These are phyloP conservation scores for Coemansia sp. DNA, from an alignment of 192 early-diverging fungal species.

Conservation along the genomic window DNA sequence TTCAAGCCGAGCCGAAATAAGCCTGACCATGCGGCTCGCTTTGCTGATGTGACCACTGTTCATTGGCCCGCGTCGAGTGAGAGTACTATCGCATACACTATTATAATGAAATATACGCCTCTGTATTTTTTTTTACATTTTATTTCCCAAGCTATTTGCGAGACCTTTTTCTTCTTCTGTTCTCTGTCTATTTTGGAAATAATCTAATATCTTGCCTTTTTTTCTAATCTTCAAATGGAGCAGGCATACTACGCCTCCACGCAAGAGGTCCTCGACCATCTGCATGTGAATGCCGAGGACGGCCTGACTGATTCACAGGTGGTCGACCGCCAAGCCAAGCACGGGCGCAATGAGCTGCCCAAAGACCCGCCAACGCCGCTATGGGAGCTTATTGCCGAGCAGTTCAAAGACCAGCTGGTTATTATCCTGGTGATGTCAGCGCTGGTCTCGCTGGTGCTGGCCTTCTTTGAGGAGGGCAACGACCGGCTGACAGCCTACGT, in stretches of 20 bases:
- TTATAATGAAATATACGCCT: neutral
- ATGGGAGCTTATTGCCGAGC: slow-evolving; percentile 92
- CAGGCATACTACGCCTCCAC: slow-evolving; percentile 63
- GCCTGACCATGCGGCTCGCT: neutral
- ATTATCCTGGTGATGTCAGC: slow-evolving; percentile 93
- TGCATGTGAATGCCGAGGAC: slow-evolving; percentile 65
- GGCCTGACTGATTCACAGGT: slow-evolving; percentile 75
- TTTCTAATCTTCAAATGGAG: slow-evolving; percentile 55
- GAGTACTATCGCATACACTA: neutral
- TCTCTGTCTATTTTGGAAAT: neutral
- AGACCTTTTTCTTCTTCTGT: neutral
- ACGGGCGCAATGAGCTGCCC: slow-evolving; percentile 90
- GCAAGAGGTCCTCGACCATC: slow-evolving; percentile 67
- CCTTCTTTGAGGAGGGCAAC: slow-evolving; percentile 80
- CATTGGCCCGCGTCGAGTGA: slow-evolving; percentile 10
- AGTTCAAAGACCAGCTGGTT: slow-evolving; percentile 99
- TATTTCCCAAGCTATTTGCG: neutral
- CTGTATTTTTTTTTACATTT: neutral
- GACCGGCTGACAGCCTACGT: slow-evolving; percentile 86
- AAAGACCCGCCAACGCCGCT: slow-evolving; percentile 89
- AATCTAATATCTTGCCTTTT: neutral
- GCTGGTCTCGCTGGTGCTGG: slow-evolving; percentile 89
- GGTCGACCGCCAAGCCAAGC: slow-evolving; percentile 60
- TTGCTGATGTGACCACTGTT: slow-evolving; percentile 9
- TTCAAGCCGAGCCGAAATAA: neutral